Percentiles rank a stretch among this genome's conserved stretches.
phyloP scores from a whole-genome alignment of 352 stramenopile species.

The Pythium insidiosum region DNA sequence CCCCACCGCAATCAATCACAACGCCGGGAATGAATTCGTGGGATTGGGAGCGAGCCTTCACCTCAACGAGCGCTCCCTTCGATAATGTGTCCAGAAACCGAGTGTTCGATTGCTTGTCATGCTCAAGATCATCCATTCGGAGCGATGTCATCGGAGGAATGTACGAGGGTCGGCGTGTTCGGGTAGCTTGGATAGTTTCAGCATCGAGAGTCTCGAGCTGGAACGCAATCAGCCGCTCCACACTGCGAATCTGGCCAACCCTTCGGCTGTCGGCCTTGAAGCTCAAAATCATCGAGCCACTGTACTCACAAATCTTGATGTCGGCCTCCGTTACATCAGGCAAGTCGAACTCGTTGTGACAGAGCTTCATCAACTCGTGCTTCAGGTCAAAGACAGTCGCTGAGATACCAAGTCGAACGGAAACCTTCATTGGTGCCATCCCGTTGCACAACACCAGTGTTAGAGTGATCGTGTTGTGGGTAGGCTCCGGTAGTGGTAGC shows the following conservation, averaged over 20 bases:
- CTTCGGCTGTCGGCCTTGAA: constrained; percentile 84
- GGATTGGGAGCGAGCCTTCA: constrained; percentile 55
- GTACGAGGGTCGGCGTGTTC: constrained; percentile 69
- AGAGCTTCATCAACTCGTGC: constrained; percentile 76
- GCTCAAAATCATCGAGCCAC: constrained; percentile 78
- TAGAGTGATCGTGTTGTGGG: constrained; percentile 75
- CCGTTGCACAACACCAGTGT: constrained; percentile 67
- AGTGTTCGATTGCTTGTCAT: constrained; percentile 5
- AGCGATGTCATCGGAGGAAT: constrained; percentile 23
- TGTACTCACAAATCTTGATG: constrained; percentile 85
- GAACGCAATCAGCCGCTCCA: constrained; percentile 81
- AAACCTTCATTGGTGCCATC: constrained; percentile 73
- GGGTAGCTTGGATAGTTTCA: constrained; percentile 62
- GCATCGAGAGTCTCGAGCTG: constrained; percentile 68
- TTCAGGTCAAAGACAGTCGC: constrained; percentile 84
- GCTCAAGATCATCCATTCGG: constrained; percentile 15
- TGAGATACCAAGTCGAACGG: constrained; percentile 69
- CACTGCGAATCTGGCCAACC: constrained; percentile 80
- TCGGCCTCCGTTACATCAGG: constrained; percentile 54
- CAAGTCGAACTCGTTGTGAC: constrained; percentile 62
- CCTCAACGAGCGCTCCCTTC: constrained; percentile 63
- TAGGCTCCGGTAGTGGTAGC: constrained; percentile 82
- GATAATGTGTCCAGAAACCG: constrained; percentile 51
- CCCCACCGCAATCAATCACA: constrained; percentile 34
- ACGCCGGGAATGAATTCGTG: constrained; percentile 66